Evolutionary conservation across 768 basidiomycete genomes (phyloP).

Genomic region (Lactarius hatsudake): DNA sequence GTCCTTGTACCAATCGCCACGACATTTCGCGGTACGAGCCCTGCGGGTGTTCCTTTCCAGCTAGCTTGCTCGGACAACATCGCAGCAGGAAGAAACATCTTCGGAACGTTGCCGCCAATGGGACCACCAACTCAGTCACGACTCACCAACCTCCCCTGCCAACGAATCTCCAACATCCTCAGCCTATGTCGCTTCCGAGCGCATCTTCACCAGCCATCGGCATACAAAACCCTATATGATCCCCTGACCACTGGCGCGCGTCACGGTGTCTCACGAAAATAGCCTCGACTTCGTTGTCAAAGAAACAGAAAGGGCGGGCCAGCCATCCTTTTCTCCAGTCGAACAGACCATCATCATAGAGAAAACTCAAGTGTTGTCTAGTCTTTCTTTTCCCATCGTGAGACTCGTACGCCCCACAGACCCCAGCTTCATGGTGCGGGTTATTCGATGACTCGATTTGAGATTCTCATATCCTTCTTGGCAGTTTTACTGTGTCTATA

Average conservation of each 20-base stretch:
- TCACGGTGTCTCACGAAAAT: slow-evolving; percentile 11
- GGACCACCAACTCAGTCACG: background rate
- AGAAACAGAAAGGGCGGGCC: background rate
- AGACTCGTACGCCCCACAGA: background rate
- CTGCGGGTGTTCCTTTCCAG: slow-evolving; percentile 24
- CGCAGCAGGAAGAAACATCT: slow-evolving; percentile 6
- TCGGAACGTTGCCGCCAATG: background rate
- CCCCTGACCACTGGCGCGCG: background rate
- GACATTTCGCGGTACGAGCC: slow-evolving; percentile 29
- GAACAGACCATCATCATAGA: background rate
- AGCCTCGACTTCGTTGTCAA: slow-evolving; percentile 10
- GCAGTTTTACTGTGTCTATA: slow-evolving; percentile 10
- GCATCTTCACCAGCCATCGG: background rate
- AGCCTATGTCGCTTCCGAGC: background rate
- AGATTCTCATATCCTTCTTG: background rate
- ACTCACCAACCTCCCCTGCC: background rate
- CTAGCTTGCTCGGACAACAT: slow-evolving; percentile 1
- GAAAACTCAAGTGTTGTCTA: background rate
- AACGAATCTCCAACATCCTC: background rate
- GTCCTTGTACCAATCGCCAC: slow-evolving; percentile 26
- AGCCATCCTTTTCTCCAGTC: background rate
- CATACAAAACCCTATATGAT: background rate
- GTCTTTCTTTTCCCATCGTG: slow-evolving; percentile 6
- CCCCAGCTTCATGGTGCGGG: slow-evolving; percentile 9
- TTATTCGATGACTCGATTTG: background rate